A percentile compares a stretch with the other conserved stretches of the same genome.
phyloP scores from a whole-genome alignment of 805 yeast genomes.

The Geotrichum ghanense region DNA sequence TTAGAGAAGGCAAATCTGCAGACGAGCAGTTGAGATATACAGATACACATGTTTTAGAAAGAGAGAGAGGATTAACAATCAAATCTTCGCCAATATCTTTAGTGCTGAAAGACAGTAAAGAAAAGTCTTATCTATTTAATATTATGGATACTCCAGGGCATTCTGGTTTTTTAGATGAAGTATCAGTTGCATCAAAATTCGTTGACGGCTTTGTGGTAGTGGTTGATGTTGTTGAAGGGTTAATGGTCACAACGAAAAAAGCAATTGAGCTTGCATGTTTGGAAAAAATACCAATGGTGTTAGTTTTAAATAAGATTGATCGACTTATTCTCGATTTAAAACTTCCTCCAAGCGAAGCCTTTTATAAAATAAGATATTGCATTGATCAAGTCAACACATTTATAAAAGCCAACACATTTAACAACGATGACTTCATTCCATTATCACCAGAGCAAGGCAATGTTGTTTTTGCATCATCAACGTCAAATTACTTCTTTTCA shows the following conservation, averaged over 20 bases:
- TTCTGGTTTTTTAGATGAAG: slow-evolving; percentile 69
- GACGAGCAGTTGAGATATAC: slow-evolving; percentile 46
- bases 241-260: slow-evolving; percentile 41
- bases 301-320: slow-evolving; percentile 76
- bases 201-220: slow-evolving; percentile 60
- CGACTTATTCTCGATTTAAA: slow-evolving; percentile 70
- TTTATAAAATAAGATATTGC: slow-evolving; percentile 48
- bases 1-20: slow-evolving; percentile 25
- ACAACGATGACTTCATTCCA: slow-evolving; percentile 16
- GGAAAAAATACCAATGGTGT: slow-evolving; percentile 39
- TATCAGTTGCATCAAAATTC: slow-evolving; percentile 41
- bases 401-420: slow-evolving; percentile 25
- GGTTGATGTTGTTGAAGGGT: slow-evolving; percentile 80
- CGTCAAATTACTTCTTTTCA: slow-evolving; percentile 52
- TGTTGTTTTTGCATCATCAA: slow-evolving; percentile 64
- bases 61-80: slow-evolving; percentile 57
- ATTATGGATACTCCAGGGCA: slow-evolving; percentile 91
- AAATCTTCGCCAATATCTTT: slow-evolving; percentile 52
- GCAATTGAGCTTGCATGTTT: slow-evolving; percentile 42
- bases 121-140: slow-evolving; percentile 48
- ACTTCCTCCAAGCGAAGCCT: slow-evolving; percentile 65
- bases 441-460: slow-evolving; percentile 56
- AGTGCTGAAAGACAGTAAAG: slow-evolving; percentile 40
- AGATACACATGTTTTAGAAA: slow-evolving; percentile 62
- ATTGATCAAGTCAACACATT: slow-evolving; percentile 55